Percentiles rank a stretch among this genome's conserved stretches.
phyloP scores from a whole-genome alignment of 208 protist genomes.

The Tetramitus jugosus region DNA sequence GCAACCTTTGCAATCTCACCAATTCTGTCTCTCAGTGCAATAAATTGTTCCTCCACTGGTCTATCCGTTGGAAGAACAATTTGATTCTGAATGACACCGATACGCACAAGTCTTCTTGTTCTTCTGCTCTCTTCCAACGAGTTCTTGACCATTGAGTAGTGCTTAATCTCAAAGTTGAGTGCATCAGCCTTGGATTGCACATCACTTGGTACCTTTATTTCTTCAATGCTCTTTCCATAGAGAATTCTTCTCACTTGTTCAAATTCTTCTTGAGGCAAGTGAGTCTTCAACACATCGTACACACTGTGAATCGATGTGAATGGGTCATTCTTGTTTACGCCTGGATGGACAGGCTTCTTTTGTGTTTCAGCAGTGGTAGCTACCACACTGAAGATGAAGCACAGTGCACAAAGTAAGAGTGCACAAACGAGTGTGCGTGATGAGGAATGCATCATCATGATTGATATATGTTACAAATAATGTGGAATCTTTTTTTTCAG shows the following conservation, averaged over 20 bases:
- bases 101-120: constrained; percentile 48
- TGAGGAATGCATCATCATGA: no score
- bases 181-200: constrained; percentile 10
- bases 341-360: no score
- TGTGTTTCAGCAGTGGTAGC: no score
- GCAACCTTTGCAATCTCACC: constrained; percentile 52
- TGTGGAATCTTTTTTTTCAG: no score
- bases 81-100: constrained; percentile 64
- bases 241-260: constrained; percentile 35
- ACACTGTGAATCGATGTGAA: no score
- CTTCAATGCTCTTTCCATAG: constrained; percentile 25
- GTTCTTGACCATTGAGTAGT: constrained; percentile 32
- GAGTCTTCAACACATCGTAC: no score
- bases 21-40: constrained; percentile 52
- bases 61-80: constrained; percentile 51
- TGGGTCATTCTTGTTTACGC: no score
- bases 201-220: constrained; percentile 22
- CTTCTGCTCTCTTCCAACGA: constrained; percentile 41
- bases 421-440: no score
- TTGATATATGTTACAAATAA: no score
- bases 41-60: constrained; percentile 54
- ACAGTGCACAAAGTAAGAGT: no score
- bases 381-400: no score
- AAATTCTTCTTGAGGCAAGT: constrained; percentile 36
- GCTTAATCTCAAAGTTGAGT: constrained; percentile 45